These are phyloP conservation scores for Hemerocallis citrina DNA, from an alignment of 106 monocot genomes.

Conservation along the genomic window DNA sequence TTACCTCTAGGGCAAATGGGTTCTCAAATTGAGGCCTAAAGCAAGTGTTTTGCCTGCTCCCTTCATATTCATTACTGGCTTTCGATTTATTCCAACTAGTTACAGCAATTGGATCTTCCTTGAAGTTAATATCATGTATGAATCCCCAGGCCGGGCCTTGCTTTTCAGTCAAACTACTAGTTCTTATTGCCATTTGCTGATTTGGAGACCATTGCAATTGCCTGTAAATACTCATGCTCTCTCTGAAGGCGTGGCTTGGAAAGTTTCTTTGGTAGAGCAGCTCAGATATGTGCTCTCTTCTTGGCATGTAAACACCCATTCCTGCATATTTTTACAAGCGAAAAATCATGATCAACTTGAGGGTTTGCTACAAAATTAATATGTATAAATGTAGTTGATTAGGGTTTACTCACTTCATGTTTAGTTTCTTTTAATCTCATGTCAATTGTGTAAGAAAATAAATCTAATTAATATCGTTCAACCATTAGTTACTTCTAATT, in stretches of 20 bases:
- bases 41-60: neutral
- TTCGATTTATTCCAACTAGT: neutral
- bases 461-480: too few relatives aligned
- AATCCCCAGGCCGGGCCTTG: neutral
- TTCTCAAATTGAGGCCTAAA: neutral
- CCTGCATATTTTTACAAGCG: too few relatives aligned
- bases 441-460: too few relatives aligned
- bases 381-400: too few relatives aligned
- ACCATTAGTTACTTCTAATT: too few relatives aligned
- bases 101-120: neutral
- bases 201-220: neutral
- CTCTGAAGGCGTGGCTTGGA: constrained; percentile 21
- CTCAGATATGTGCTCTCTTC: constrained; percentile 23
- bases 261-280: constrained; percentile 27
- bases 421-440: too few relatives aligned
- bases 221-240: constrained; percentile 17
- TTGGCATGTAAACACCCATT: constrained; percentile 27
- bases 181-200: neutral
- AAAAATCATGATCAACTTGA: too few relatives aligned
- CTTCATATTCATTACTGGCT: neutral
- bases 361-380: too few relatives aligned
- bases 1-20: neutral
- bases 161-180: neutral
- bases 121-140: neutral
- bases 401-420: too few relatives aligned